Evolutionary conservation across 345 rosid species (phyloP).

Genomic region (Euphorbia lathyris): DNA sequence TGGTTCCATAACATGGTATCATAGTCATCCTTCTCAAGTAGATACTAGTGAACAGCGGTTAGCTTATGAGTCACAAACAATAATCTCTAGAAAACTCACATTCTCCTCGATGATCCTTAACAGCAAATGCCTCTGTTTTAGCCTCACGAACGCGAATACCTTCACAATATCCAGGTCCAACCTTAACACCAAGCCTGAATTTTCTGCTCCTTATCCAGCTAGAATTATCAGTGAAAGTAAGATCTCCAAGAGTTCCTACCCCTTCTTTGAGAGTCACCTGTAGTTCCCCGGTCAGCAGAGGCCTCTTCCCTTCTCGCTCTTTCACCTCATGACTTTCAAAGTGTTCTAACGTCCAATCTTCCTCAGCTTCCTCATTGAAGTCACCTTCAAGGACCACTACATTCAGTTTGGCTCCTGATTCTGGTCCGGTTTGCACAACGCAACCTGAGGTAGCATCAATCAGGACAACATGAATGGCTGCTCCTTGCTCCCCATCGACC

Average conservation of each 20-base stretch:
- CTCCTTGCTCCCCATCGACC: constrained; percentile 88
- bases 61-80: constrained; percentile 9
- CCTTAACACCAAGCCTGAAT: constrained; percentile 85
- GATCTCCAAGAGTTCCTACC: constrained; percentile 80
- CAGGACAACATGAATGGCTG: constrained; percentile 75
- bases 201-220: constrained; percentile 98
- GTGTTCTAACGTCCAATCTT: constrained; percentile 66
- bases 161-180: constrained; percentile 49
- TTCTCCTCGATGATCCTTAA: constrained; percentile 98
- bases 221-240: constrained; percentile 86
- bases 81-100: constrained; percentile 39
- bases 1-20: too few relatives aligned
- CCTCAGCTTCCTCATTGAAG: constrained; percentile 63
- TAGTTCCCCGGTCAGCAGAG: constrained; percentile 78
- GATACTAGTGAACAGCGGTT: neutral
- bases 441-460: constrained; percentile 54
- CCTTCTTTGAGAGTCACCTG: constrained; percentile 77
- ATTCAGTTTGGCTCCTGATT: constrained; percentile 63
- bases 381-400: constrained; percentile 86
- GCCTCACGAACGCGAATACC: constrained; percentile 69
- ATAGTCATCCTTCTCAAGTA: neutral
- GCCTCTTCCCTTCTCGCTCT: constrained; percentile 89
- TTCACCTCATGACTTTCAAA: constrained; percentile 73
- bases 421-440: constrained; percentile 60
- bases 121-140: constrained; percentile 85